Conservation (phyloP, 176 grass and related monocot genomes). For the Aegilops speltoides region DNA sequence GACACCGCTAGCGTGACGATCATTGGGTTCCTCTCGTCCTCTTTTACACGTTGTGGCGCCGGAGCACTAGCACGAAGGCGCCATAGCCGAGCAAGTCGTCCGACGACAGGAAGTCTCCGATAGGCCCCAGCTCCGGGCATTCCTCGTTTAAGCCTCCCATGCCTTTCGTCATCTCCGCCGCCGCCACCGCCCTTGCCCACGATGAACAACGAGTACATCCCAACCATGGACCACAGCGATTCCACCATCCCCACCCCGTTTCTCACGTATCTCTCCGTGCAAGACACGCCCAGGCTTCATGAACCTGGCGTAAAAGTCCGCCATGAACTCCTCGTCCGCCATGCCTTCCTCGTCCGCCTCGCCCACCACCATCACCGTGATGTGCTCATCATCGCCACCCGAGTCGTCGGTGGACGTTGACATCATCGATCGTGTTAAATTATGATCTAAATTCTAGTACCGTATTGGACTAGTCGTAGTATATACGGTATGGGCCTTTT, state of each 20-base stretch:
- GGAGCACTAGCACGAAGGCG: constrained; percentile 62
- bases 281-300: constrained; percentile 47
- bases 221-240: constrained; percentile 44
- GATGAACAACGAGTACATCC: constrained; percentile 59
- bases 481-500: too few relatives aligned
- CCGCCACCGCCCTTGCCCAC: constrained; percentile 35
- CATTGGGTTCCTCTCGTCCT: constrained; percentile 7
- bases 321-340: constrained; percentile 58
- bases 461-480: too few relatives aligned
- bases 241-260: constrained; percentile 55
- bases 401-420: neutral
- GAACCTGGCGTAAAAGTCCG: constrained; percentile 30
- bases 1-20: too few relatives aligned
- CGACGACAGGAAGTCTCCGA: constrained; percentile 75
- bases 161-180: constrained; percentile 33
- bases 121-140: constrained; percentile 61
- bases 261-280: constrained; percentile 46
- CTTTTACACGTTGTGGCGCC: constrained; percentile 29
- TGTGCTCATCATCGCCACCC: neutral
- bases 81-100: constrained; percentile 47
- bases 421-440: neutral
- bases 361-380: neutral
- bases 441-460: too few relatives aligned
- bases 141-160: constrained; percentile 61
- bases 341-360: constrained; percentile 33